Conservation (phyloP, 1,284 basidiomycete genomes). For the Entoloma clypeatum region DNA sequence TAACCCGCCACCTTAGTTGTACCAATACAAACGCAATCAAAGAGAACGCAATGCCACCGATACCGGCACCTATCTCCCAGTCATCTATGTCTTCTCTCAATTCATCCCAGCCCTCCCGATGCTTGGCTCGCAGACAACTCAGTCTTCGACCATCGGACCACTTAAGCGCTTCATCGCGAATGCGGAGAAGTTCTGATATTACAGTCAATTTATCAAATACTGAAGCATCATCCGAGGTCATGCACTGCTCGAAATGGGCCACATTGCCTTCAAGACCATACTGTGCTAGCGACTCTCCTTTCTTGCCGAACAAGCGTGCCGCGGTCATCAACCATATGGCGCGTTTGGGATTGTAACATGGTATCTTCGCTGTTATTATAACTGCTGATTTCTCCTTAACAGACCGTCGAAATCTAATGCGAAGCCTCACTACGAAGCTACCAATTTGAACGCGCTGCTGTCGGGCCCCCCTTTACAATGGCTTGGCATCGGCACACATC, state of each 20-base stretch:
- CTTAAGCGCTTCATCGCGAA: too few species aligned
- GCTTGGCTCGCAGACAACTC: constrained; percentile 25
- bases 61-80: constrained; percentile 17
- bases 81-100: constrained; percentile 17
- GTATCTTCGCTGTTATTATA: too few species aligned
- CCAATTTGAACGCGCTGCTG: constrained; percentile 6
- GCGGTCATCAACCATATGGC: too few species aligned
- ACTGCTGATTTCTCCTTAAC: too few species aligned
- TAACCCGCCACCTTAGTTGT: constrained; percentile 20
- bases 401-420: too few species aligned
- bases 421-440: too few species aligned
- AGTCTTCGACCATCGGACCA: constrained; percentile 25
- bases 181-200: too few species aligned
- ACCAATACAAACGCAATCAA: constrained; percentile 6
- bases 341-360: too few species aligned
- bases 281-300: too few species aligned
- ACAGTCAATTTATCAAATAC: constrained; percentile 14
- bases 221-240: constrained; percentile 23
- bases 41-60: constrained; percentile 10
- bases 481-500: constrained; percentile 28
- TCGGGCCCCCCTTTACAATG: constrained; percentile 28
- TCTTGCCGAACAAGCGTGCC: too few species aligned
- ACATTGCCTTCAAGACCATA: too few species aligned
- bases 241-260: too few species aligned
- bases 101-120: constrained; percentile 27